These are phyloP conservation scores for Globisporangium okanoganense DNA, from an alignment of 352 stramenopile genomes.

Conservation along the genomic window DNA sequence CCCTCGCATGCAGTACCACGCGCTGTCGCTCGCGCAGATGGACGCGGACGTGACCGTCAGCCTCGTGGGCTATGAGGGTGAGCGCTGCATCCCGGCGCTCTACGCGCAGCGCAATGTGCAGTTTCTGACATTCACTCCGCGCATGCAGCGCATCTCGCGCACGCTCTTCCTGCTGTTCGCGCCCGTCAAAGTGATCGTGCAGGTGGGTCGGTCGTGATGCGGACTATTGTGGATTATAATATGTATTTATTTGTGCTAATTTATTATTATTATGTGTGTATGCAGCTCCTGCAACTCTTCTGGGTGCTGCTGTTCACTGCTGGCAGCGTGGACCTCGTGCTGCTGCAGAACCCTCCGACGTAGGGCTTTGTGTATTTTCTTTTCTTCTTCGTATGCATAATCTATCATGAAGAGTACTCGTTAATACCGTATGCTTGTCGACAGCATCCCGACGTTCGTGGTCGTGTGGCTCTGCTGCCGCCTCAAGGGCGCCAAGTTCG, in stretches of 20 bases:
- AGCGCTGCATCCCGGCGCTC: conserved; percentile 81
- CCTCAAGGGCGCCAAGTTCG: conserved; percentile 86
- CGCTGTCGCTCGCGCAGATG: conserved; percentile 90
- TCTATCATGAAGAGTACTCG: no score
- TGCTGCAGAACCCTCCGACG: conserved; percentile 98
- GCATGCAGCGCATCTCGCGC: conserved; percentile 55
- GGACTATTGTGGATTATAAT: background rate
- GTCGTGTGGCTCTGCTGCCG: conserved; percentile 80
- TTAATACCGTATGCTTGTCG: no score
- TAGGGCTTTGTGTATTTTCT: conserved; percentile 19
- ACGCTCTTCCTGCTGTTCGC: conserved; percentile 76
- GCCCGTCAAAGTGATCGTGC: conserved; percentile 80
- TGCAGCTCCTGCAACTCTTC: conserved; percentile 76
- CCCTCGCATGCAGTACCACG: conserved; percentile 99
- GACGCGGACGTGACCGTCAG: conserved; percentile 65
- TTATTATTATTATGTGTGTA: conserved; percentile 13
- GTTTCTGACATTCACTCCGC: conserved; percentile 74
- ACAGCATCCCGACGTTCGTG: conserved; percentile 93
- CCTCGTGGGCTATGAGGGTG: conserved; percentile 93
- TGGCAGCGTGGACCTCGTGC: conserved; percentile 87
- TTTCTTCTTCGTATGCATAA: background rate
- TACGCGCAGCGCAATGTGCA: conserved; percentile 54
- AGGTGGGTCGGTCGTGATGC: conserved; percentile 14
- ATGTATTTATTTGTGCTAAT: conserved; percentile 16
- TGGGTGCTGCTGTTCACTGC: conserved; percentile 68